A percentile compares a stretch with the other conserved stretches of the same genome.
Conservation (phyloP, 306 rosid species). For the Trifolium pratense region DNA sequence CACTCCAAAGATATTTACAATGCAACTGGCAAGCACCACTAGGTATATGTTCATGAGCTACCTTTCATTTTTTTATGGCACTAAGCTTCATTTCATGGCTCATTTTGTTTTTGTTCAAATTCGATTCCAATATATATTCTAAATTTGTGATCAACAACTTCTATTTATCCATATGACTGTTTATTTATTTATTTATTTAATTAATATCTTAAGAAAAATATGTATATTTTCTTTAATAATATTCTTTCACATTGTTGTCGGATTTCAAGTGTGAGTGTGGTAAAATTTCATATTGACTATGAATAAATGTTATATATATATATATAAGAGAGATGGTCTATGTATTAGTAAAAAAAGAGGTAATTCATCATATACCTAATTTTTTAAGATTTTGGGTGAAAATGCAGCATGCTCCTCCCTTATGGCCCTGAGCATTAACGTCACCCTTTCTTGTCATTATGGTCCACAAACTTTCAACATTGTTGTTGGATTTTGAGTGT, state of each 20-base stretch:
- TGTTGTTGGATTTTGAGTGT: too few species aligned
- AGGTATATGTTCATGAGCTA: conserved; percentile 1
- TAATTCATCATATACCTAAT: too few species aligned
- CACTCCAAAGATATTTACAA: conserved; percentile 43
- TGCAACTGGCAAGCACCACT: conserved; percentile 49
- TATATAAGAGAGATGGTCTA: too few species aligned
- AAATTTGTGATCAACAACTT: conserved; percentile 1
- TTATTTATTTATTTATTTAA: neutral
- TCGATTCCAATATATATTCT: conserved; percentile 14
- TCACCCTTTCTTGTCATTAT: too few species aligned
- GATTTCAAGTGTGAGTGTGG: too few species aligned
- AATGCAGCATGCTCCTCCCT: too few species aligned
- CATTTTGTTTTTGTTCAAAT: conserved; percentile 26
- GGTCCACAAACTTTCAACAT: too few species aligned
- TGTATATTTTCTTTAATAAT: neutral
- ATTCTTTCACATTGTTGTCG: neutral
- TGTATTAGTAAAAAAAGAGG: too few species aligned
- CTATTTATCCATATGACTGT: neutral
- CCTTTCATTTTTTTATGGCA: neutral
- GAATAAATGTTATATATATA: too few species aligned
- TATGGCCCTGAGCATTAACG: too few species aligned
- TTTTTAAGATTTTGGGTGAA: too few species aligned
- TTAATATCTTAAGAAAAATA: neutral
- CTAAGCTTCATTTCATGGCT: conserved; percentile 31
- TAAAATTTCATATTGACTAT: too few species aligned